Base-by-base conservation (phyloP, 805 yeast genomes). In the Yarrowia osloensis region DNA sequence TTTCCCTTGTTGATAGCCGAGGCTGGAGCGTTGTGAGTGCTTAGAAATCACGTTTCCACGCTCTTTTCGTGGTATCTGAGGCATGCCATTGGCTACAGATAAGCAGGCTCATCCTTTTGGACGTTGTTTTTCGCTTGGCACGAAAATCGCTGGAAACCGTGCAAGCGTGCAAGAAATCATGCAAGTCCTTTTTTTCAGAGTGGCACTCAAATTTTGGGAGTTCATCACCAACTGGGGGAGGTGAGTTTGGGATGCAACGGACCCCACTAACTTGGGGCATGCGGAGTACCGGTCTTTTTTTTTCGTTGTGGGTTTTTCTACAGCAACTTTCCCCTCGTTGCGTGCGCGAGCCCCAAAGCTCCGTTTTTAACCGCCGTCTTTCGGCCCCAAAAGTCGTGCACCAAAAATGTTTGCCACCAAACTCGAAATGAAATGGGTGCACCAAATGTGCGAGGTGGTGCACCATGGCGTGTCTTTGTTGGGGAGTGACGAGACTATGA, bases 1-100 rank as follows among this genome's bases (percentile, higher is more conserved):
- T 47, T 47, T 28, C 35, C 54, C 54, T 47, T 47, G 54, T 47
- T 47, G 54, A 47, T 47, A 47, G 54, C 54, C 54, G 54, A 47
- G 54, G 54, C 24, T n/a, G 11, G 17, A 29, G 35, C 54, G 54
- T 47, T 26, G 9, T 8, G 17, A n/a, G 49, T 44, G 49, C 49
- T 24, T 44, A 22, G 54, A n/a, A 47, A 47, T 47, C 54, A 47
- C 54, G 54, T 47, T 47, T 44, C 21, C 29, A 24, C 31, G 49
- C 19, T 24, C 26, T 44, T 44, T 47, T 47, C 54, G 54, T 15
- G 37, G 31, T 46, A 46, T 46, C 52, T n/a, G 12, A 1, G 21
- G 8, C n/a, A 4, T 19, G 11, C 49, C 29, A 47, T 47, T 47
- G 54, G 54, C 54, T 24, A 29, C 35, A 47, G 54, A 47, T 47